phyloP scores from a whole-genome alignment of 345 rosid genomes.

The Linum usitatissimum region DNA sequence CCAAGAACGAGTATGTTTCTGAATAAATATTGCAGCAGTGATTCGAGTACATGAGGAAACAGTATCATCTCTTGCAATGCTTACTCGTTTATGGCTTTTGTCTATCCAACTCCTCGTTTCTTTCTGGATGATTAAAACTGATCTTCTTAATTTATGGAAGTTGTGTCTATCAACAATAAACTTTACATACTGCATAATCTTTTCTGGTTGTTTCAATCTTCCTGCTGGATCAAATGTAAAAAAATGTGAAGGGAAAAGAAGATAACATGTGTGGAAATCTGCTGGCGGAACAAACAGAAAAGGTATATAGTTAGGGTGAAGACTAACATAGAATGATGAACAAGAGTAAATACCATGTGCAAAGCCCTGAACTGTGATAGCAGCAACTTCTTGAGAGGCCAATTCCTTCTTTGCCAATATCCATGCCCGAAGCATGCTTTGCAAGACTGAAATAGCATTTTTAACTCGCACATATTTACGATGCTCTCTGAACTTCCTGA shows the following conservation, averaged over 20 bases:
- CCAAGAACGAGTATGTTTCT: slow-evolving; percentile 20
- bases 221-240: slow-evolving; percentile 22
- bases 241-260: too few relatives aligned
- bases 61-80: slow-evolving; percentile 4
- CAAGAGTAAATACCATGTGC: slow-evolving; percentile 24
- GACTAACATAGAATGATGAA: slow-evolving; percentile 3
- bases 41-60: slow-evolving; percentile 11
- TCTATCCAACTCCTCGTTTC: slow-evolving; percentile 46
- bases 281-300: slow-evolving; percentile 8
- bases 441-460: slow-evolving; percentile 37
- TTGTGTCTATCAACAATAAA: slow-evolving; percentile 40
- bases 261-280: too few relatives aligned
- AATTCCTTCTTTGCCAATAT: slow-evolving; percentile 35
- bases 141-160: slow-evolving; percentile 35
- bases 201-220: slow-evolving; percentile 20
- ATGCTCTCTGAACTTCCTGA: slow-evolving; percentile 37
- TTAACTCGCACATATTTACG: slow-evolving; percentile 35
- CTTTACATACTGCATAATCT: slow-evolving; percentile 23
- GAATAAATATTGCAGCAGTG: slow-evolving; percentile 18
- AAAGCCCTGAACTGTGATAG: slow-evolving; percentile 16
- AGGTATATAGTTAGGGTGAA: background rate
- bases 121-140: slow-evolving; percentile 42
- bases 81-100: slow-evolving; percentile 13
- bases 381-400: slow-evolving; percentile 12
- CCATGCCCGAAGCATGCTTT: slow-evolving; percentile 47